phyloP scores from a whole-genome alignment of 1,284 basidiomycete genomes.

The Polyporus tsugae region DNA sequence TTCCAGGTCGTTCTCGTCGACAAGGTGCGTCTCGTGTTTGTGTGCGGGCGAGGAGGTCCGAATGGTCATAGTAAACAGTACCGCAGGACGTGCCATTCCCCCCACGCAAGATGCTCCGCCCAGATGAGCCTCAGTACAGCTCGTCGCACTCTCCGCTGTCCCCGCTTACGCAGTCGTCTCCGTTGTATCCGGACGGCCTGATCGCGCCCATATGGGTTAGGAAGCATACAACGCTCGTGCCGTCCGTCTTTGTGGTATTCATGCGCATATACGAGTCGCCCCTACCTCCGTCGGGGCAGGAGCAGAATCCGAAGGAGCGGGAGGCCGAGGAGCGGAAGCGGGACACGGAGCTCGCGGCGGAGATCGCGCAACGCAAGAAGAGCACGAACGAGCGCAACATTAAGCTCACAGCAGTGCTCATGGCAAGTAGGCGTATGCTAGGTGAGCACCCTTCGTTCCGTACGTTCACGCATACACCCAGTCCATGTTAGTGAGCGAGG shows the following conservation, averaged over 20 bases:
- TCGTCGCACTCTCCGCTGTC: slow-evolving; percentile 87
- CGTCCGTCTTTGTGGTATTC: slow-evolving; percentile 93
- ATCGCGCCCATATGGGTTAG: slow-evolving; percentile 98
- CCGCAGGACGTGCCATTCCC: slow-evolving; percentile 79
- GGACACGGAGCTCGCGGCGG: slow-evolving; percentile 80
- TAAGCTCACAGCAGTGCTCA: slow-evolving; percentile 94
- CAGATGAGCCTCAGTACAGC: slow-evolving; percentile 60
- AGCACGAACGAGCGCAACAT: slow-evolving; percentile 85
- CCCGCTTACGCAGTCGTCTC: slow-evolving; percentile 87
- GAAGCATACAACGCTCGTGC: slow-evolving; percentile 92
- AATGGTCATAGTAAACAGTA: slow-evolving; percentile 24
- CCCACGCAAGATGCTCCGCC: slow-evolving; percentile 78
- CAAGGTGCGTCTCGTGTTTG: slow-evolving; percentile 54
- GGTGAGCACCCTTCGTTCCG: no score
- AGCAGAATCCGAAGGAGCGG: slow-evolving; percentile 66
- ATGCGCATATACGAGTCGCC: slow-evolving; percentile 80
- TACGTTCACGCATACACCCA: not conserved
- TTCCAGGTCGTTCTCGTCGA: slow-evolving; percentile 88
- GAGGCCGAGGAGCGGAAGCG: slow-evolving; percentile 73
- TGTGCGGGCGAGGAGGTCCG: slow-evolving; percentile 1
- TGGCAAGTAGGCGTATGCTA: slow-evolving; percentile 86
- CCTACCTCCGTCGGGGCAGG: slow-evolving; percentile 62
- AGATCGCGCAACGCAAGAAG: slow-evolving; percentile 84
- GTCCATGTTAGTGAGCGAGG: no score
- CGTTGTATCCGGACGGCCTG: slow-evolving; percentile 92